Percentiles rank a stretch among this genome's conserved stretches.
Evolutionary conservation across 352 stramenopile genomes (phyloP).

Genomic region (Phytophthora colocasiae): DNA sequence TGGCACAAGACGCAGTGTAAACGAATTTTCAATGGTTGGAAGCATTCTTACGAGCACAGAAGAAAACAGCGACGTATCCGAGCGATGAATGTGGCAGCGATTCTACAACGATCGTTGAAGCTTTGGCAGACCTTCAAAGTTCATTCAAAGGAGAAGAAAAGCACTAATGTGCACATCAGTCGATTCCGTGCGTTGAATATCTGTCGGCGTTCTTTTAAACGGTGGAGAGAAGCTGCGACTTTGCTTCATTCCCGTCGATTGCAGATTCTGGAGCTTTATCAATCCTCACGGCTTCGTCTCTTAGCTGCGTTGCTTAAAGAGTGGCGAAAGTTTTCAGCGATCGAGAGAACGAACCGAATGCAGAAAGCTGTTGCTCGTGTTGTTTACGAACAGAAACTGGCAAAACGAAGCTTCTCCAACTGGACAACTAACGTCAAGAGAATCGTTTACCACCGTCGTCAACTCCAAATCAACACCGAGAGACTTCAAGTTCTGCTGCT

Average conservation of each 20-base stretch:
- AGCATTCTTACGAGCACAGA: not conserved
- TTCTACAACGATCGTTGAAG: slow-evolving; percentile 19
- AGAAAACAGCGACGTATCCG: slow-evolving; percentile 16
- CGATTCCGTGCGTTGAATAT: not conserved
- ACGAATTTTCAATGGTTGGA: slow-evolving; percentile 35
- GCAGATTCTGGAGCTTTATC: slow-evolving; percentile 39
- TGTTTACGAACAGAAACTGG: slow-evolving; percentile 20
- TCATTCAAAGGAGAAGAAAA: slow-evolving; percentile 4
- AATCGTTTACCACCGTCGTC: slow-evolving; percentile 33
- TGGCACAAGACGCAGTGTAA: slow-evolving; percentile 32
- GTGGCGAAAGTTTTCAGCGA: slow-evolving; percentile 38
- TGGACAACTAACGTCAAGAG: slow-evolving; percentile 39
- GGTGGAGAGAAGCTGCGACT: slow-evolving; percentile 17
- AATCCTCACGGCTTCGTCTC: slow-evolving; percentile 36
- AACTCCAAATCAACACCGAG: slow-evolving; percentile 65
- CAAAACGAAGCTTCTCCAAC: slow-evolving; percentile 9
- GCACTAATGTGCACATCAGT: not conserved
- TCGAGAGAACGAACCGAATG: slow-evolving; percentile 25
- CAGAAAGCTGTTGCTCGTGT: slow-evolving; percentile 37
- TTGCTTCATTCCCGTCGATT: slow-evolving; percentile 14
- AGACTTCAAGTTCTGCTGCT: slow-evolving; percentile 65
- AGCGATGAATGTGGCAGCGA: slow-evolving; percentile 7
- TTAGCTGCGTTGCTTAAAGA: slow-evolving; percentile 33
- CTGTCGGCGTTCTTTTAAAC: not conserved
- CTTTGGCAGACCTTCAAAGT: slow-evolving; percentile 22